A percentile compares a stretch with the other conserved stretches of the same genome.
These are phyloP conservation scores for Phytophthora megakarya DNA, from an alignment of 352 stramenopile species.

Conservation along the genomic window DNA sequence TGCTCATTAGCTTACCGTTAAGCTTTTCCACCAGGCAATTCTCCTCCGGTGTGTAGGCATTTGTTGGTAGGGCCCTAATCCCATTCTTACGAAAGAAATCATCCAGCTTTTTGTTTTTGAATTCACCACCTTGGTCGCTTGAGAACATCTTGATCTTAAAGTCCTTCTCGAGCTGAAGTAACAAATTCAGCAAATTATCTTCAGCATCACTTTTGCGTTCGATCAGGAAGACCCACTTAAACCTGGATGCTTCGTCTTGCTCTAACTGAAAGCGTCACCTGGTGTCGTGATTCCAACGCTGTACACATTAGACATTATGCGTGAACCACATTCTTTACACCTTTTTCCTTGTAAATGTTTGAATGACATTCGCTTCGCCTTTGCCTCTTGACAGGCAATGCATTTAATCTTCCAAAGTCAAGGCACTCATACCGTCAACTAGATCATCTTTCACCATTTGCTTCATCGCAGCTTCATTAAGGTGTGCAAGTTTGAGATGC, in stretches of 20 bases:
- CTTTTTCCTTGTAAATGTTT: background rate
- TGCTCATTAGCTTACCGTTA: slow-evolving; percentile 1
- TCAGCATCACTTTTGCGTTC: background rate
- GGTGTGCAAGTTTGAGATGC: too few species aligned
- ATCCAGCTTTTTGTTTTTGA: background rate
- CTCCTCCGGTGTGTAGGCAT: slow-evolving; percentile 7
- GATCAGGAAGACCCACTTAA: slow-evolving; percentile 8
- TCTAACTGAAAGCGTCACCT: slow-evolving; percentile 4
- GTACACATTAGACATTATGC: background rate
- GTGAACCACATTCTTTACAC: background rate
- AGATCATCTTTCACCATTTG: too few species aligned
- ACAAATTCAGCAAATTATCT: background rate
- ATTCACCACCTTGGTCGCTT: background rate
- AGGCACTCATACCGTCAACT: too few species aligned
- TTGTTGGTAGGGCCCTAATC: background rate
- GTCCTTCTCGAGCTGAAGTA: background rate
- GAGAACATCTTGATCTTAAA: background rate
- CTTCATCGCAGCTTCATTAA: too few species aligned
- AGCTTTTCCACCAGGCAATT: too few species aligned
- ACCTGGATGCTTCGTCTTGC: slow-evolving; percentile 1
- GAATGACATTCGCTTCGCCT: background rate
- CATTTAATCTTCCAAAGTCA: too few species aligned
- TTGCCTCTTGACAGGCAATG: background rate
- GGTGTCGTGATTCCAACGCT: background rate
- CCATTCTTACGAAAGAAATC: background rate